phyloP scores from a whole-genome alignment of 2,329 filamentous ascomycete species.

The Neofusicoccum umdonicola region DNA sequence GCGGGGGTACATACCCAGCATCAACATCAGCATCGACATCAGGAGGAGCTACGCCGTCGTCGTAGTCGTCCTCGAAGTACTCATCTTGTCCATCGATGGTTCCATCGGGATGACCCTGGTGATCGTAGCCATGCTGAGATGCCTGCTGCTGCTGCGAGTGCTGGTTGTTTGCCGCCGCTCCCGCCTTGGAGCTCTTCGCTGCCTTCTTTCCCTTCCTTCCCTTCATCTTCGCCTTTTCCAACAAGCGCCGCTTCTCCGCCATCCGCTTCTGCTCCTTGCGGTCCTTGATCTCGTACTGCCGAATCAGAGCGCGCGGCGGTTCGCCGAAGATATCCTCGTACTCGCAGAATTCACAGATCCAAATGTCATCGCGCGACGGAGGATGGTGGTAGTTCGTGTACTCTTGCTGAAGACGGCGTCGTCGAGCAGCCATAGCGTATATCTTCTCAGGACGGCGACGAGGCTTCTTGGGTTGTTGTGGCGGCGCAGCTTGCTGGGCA shows the following conservation, averaged over 20 bases:
- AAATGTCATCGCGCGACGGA: slow-evolving; percentile 70
- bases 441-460: slow-evolving; percentile 65
- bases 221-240: slow-evolving; percentile 95
- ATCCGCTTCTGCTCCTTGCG: slow-evolving; percentile 77
- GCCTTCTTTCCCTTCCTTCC: slow-evolving; percentile 84
- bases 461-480: slow-evolving; percentile 57
- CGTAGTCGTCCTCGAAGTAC: slow-evolving; percentile 16
- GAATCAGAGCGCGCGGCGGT: slow-evolving; percentile 78
- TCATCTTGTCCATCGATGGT: slow-evolving; percentile 15
- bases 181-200: slow-evolving; percentile 56
- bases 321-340: slow-evolving; percentile 94
- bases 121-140: slow-evolving; percentile 5
- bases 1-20: slow-evolving; percentile 10
- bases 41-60: slow-evolving; percentile 4
- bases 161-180: slow-evolving; percentile 21
- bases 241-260: slow-evolving; percentile 77
- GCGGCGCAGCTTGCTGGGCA: slow-evolving; percentile 31
- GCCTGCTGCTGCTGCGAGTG: slow-evolving; percentile 13
- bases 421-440: slow-evolving; percentile 70
- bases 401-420: slow-evolving; percentile 74
- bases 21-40: slow-evolving; percentile 8
- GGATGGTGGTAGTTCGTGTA: slow-evolving; percentile 74
- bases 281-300: slow-evolving; percentile 93
- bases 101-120: slow-evolving; percentile 10
- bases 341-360: slow-evolving; percentile 98